Percentiles rank a stretch among this genome's conserved stretches.
Evolutionary conservation across 495 filamentous ascomycete species (phyloP).

Genomic region (Penicillium ochrochloron): DNA sequence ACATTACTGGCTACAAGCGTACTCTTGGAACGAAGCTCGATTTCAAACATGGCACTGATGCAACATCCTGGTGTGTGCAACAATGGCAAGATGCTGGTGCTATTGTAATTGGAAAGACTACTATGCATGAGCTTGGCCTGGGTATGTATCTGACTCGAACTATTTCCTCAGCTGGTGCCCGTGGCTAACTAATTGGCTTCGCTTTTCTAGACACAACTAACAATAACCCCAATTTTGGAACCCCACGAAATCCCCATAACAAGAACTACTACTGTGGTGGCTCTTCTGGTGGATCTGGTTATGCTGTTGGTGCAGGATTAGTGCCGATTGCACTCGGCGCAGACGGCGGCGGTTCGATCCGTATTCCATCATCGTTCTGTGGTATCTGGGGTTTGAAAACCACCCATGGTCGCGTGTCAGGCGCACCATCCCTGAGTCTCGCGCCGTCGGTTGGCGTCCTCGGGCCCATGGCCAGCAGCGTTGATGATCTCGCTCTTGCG

Average conservation of each 20-base stretch:
- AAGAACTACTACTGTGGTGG: conserved; percentile 82
- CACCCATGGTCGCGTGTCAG: conserved; percentile 74
- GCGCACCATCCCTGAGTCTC: conserved; percentile 61
- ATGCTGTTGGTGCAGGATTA: conserved; percentile 74
- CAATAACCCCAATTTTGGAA: conserved; percentile 81
- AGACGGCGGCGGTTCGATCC: conserved; percentile 86
- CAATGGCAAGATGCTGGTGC: conserved; percentile 79
- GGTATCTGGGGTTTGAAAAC: conserved; percentile 90
- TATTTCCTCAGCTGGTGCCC: background rate
- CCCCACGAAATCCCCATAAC: conserved; percentile 84
- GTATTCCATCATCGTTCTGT: conserved; percentile 81
- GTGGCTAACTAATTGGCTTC: conserved; percentile 10
- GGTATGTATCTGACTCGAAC: conserved; percentile 44
- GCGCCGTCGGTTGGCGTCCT: conserved; percentile 67
- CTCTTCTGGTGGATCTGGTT: conserved; percentile 83
- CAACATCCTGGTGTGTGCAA: conserved; percentile 73
- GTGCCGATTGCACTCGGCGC: conserved; percentile 83
- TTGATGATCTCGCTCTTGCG: conserved; percentile 79
- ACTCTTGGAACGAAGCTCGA: conserved; percentile 64
- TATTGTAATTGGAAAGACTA: conserved; percentile 81
- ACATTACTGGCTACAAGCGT: conserved; percentile 73
- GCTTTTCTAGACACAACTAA: conserved; percentile 69
- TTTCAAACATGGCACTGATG: conserved; percentile 53
- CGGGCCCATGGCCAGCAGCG: conserved; percentile 78
- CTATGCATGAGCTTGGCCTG: conserved; percentile 89